Evolutionary conservation across 1,139 yeast species (phyloP).

Genomic region (Hansenula sp.): DNA sequence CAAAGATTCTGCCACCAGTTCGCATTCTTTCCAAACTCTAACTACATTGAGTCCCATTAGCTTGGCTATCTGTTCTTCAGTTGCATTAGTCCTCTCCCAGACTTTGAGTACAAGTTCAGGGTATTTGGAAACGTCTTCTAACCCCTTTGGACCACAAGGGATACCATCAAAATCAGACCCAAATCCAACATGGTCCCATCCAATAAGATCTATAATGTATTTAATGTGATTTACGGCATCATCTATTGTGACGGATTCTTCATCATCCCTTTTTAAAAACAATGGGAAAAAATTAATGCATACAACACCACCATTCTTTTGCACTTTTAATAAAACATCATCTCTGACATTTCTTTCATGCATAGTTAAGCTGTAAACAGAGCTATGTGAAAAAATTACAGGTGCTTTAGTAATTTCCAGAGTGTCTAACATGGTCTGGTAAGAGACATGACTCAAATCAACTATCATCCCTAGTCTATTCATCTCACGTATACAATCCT

Average conservation of each 20-base stretch:
- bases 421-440: slow-evolving; percentile 45
- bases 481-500: slow-evolving; percentile 40
- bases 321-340: slow-evolving; percentile 36
- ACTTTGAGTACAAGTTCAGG: slow-evolving; percentile 41
- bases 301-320: slow-evolving; percentile 44
- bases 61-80: slow-evolving; percentile 37
- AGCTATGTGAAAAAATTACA: slow-evolving; percentile 47
- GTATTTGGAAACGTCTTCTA: slow-evolving; percentile 50
- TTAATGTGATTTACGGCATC: slow-evolving; percentile 45
- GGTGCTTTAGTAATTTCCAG: slow-evolving; percentile 41
- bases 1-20: slow-evolving; percentile 29
- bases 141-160: slow-evolving; percentile 41
- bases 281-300: slow-evolving; percentile 43
- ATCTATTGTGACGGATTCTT: slow-evolving; percentile 32
- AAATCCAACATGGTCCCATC: slow-evolving; percentile 52
- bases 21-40: slow-evolving; percentile 46
- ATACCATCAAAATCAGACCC: slow-evolving; percentile 56
- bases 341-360: slow-evolving; percentile 48
- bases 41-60: slow-evolving; percentile 45
- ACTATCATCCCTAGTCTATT: slow-evolving; percentile 51
- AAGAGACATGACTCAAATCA: slow-evolving; percentile 48
- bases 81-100: slow-evolving; percentile 36
- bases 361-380: slow-evolving; percentile 35
- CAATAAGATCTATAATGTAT: slow-evolving; percentile 39
- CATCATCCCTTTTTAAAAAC: slow-evolving; percentile 31